A percentile compares a stretch with the other conserved stretches of the same genome.
These are phyloP conservation scores for Lachnum nothofagi DNA, from an alignment of 2,329 filamentous ascomycete species.

Conservation along the genomic window DNA sequence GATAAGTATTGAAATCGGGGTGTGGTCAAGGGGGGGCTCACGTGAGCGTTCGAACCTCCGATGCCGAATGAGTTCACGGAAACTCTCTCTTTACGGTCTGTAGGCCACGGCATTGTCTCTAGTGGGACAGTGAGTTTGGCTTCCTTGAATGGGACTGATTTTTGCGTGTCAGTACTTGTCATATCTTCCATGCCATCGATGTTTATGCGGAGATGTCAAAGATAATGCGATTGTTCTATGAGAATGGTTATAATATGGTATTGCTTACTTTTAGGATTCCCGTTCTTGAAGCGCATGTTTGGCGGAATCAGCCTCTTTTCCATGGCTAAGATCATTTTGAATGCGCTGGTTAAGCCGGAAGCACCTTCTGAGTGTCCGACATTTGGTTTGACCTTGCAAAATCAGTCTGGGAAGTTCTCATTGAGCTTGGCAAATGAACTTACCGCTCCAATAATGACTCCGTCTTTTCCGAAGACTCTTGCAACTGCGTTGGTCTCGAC, in stretches of 20 bases:
- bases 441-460: conserved; percentile 9
- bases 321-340: conserved; percentile 25
- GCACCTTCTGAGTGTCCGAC: conserved; percentile 24
- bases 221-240: no score
- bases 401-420: not conserved
- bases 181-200: no score
- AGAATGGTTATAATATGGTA: not conserved
- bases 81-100: conserved; percentile 6
- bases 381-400: conserved; percentile 23
- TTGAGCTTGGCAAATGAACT: not conserved
- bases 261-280: conserved; percentile 15
- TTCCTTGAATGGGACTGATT: conserved; percentile 25
- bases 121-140: conserved; percentile 31
- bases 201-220: no score
- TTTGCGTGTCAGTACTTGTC: not conserved
- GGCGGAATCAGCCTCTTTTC: conserved; percentile 20
- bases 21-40: not conserved
- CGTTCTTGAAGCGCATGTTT: conserved; percentile 14
- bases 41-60: conserved; percentile 21
- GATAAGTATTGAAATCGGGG: not conserved
- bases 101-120: conserved; percentile 12
- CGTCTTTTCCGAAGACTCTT: conserved; percentile 9
- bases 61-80: conserved; percentile 26
- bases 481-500: conserved; percentile 13
- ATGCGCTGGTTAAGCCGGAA: conserved; percentile 22